A percentile compares a stretch with the other conserved stretches of the same genome.
phyloP scores from a whole-genome alignment of 306 rosid genomes.

The barrel medic (Medicago truncatula) region MtrunA17r5.0-ANR NC_053046.1:31435001-31435500 shows the following conservation, averaged over 20 bases:
- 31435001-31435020: slow-evolving; percentile 62
- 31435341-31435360: slow-evolving; percentile 80
- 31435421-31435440: slow-evolving; percentile 99
- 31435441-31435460: slow-evolving; percentile 91
- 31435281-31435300: slow-evolving; percentile 48
- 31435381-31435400: slow-evolving; percentile 89
- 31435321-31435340: slow-evolving; percentile 84
- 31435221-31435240: slow-evolving; percentile 42
- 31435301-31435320: slow-evolving; percentile 71
- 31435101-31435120: slow-evolving; percentile 58
- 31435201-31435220: slow-evolving; percentile 50
- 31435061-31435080: slow-evolving; percentile 61
- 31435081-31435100: slow-evolving; percentile 75
- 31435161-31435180: slow-evolving; percentile 40
- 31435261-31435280: slow-evolving; percentile 49
- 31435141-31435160: slow-evolving; percentile 57
- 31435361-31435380: slow-evolving; percentile 90
- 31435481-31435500: slow-evolving; percentile 83
- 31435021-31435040: slow-evolving; percentile 87
- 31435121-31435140: slow-evolving; percentile 64
- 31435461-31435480: slow-evolving; percentile 91
- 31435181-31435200: slow-evolving; percentile 57
- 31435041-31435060: slow-evolving; percentile 77
- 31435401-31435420: slow-evolving; percentile 93
- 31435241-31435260: slow-evolving; percentile 42